Percentiles rank a stretch among this genome's conserved stretches.
These are phyloP conservation scores for Scytalidium sp. DNA, from an alignment of 2,329 filamentous ascomycete species.

Conservation along the genomic window DNA sequence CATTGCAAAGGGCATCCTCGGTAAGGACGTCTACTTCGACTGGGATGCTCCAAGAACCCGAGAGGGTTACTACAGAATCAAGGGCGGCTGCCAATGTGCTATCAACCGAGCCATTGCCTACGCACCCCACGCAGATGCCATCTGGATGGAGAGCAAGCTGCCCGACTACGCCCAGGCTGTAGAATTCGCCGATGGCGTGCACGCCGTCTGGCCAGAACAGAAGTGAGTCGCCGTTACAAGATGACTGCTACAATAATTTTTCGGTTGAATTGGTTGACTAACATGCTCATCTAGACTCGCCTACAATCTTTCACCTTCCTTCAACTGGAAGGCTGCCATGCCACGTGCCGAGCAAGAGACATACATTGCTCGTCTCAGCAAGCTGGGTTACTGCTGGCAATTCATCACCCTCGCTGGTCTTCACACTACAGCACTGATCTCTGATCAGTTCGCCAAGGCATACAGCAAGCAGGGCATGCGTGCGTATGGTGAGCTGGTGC, in stretches of 20 bases:
- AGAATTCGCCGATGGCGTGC: constrained; percentile 49
- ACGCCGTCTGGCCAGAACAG: constrained; percentile 84
- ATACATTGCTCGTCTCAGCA: constrained; percentile 85
- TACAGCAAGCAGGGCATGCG: constrained; percentile 86
- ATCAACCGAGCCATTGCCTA: constrained; percentile 89
- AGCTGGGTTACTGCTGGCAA: constrained; percentile 97
- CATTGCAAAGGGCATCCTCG: constrained; percentile 73
- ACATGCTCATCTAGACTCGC: constrained; percentile 60
- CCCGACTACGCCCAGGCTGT: constrained; percentile 66
- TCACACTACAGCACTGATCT: constrained; percentile 92
- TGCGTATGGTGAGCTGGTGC: constrained; percentile 93
- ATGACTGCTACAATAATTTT: too few relatives aligned
- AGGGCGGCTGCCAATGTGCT: constrained; percentile 87
- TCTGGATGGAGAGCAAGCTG: constrained; percentile 99
- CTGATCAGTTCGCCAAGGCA: constrained; percentile 80
- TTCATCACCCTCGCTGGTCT: constrained; percentile 99
- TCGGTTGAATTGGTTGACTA: too few relatives aligned
- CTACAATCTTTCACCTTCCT: constrained; percentile 97
- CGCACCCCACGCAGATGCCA: constrained; percentile 89
- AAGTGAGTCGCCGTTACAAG: too few relatives aligned
- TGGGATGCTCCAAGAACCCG: constrained; percentile 93
- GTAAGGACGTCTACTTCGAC: constrained; percentile 83
- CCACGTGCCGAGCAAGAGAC: constrained; percentile 89
- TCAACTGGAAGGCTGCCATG: constrained; percentile 99
- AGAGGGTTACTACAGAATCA: constrained; percentile 92